Base-by-base conservation (phyloP, 495 filamentous ascomycete species). In the Penicillium waksmanii region DNA sequence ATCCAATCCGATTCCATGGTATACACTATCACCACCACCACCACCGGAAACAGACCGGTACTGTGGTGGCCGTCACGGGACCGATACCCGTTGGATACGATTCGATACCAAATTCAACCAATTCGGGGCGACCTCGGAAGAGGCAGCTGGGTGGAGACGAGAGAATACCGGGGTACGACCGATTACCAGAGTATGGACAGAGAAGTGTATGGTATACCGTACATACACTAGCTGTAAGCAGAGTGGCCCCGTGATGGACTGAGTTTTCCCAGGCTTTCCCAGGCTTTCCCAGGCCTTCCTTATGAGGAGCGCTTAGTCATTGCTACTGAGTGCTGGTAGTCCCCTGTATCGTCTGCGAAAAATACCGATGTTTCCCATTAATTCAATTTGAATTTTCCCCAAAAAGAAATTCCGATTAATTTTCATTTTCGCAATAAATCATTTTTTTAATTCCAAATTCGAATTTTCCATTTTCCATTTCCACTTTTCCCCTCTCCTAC, bases 1-100 rank as follows among this genome's bases (percentile, higher is more conserved):
- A 13, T 44, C 6, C 42, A 17, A 48, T 46, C 42, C 10, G 11
- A 47, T 19, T 38, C 43, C 12, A 12, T 12, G 23, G 13, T 21
- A 6, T 11, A 36, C n/a, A 13, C n/a, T 36, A 43, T 3, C 19
- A 25, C 12, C 27, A 43, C 10, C 50, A 35, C 5, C 11, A n/a
- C 10, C 42, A n/a, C 60, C 66, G 64, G 64, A 67, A 69, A 66
- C 66, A 67, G 61, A 60, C 65, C 59, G 61, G 71, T 72, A 69
- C 60, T 8, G 15, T 19, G n/a, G 7, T 10, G 15, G 46, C 46
- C 21, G 21, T 48, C 46, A 55, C 36, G 55, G 66, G 67, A 11
- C 3, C 46, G n/a, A 27, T 48, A 48, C 46, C 19, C 21, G 3
- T 3, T 19, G 10, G 21, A 48, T 48, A 48, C 46, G 11, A 12